Conservation (phyloP, 2,329 filamentous ascomycete genomes). For the Coniella vitis region DNA sequence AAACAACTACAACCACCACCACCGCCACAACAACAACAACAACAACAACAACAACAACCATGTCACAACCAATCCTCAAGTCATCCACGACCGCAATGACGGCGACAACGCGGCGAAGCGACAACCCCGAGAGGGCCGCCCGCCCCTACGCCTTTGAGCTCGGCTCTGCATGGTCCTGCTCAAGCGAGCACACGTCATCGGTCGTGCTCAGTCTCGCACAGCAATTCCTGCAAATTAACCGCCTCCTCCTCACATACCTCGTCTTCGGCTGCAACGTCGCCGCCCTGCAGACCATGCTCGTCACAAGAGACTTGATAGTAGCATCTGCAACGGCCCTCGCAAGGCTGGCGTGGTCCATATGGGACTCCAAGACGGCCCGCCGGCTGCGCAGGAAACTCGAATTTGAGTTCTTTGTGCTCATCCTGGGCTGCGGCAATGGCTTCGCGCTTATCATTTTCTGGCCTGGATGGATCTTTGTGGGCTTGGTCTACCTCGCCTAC, state of each 20-base stretch:
- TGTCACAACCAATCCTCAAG: background rate
- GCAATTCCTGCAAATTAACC: constrained; percentile 7
- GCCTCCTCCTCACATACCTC: constrained; percentile 14
- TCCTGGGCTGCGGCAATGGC: constrained; percentile 43
- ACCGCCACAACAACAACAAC: constrained; percentile 4
- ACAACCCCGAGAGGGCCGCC: constrained; percentile 3
- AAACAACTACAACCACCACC: constrained; percentile 1
- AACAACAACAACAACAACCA: constrained; percentile 1
- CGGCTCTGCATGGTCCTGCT: background rate
- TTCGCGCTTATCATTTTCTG: constrained; percentile 47
- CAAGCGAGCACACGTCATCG: background rate
- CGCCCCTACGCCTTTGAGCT: constrained; percentile 9
- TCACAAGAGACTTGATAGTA: constrained; percentile 20
- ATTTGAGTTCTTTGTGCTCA: constrained; percentile 44
- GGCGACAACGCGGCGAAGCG: constrained; percentile 3
- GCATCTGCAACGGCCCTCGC: constrained; percentile 4
- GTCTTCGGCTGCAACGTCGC: constrained; percentile 24
- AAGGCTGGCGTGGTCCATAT: constrained; percentile 24
- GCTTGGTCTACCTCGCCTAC: constrained; percentile 27
- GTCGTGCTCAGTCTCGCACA: constrained; percentile 2
- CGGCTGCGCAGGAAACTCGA: constrained; percentile 40
- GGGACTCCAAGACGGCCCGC: constrained; percentile 31
- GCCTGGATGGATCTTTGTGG: constrained; percentile 49
- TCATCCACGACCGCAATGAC: constrained; percentile 5
- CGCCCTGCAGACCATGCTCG: constrained; percentile 23